These are phyloP conservation scores for Acer yangbiense DNA, from an alignment of 345 rosid genomes.

Conservation along the genomic window DNA sequence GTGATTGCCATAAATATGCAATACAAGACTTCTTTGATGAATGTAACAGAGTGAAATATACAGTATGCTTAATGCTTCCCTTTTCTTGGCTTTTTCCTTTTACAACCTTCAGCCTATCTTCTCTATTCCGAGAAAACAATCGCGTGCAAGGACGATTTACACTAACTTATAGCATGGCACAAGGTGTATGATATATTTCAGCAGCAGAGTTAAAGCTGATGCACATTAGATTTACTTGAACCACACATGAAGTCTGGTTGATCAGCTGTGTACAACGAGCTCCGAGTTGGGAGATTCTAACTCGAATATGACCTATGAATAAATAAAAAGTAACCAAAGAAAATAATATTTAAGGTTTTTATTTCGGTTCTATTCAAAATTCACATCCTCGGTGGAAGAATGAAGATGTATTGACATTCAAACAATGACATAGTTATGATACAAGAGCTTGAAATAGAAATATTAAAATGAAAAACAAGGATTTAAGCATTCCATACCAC, in stretches of 20 bases:
- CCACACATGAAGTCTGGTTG: slow-evolving; percentile 63
- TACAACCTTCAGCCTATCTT: too few relatives aligned
- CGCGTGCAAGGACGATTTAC: not conserved
- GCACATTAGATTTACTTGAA: slow-evolving; percentile 35
- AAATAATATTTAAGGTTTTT: not conserved
- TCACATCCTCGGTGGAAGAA: not conserved
- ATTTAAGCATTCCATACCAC: slow-evolving; percentile 47
- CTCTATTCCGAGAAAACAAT: not conserved
- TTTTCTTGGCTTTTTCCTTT: too few relatives aligned
- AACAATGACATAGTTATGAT: not conserved
- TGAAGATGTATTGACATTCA: not conserved
- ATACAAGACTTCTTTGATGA: too few relatives aligned
- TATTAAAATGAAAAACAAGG: not conserved
- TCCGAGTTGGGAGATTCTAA: slow-evolving; percentile 56
- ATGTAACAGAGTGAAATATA: too few relatives aligned
- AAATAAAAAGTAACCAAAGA: not conserved
- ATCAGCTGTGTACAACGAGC: slow-evolving; percentile 54
- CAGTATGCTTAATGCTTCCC: too few relatives aligned
- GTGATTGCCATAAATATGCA: too few relatives aligned
- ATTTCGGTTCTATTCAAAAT: not conserved
- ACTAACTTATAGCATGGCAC: not conserved
- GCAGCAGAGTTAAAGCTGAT: slow-evolving; percentile 35
- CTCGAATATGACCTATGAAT: slow-evolving; percentile 67
- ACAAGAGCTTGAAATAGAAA: not conserved
- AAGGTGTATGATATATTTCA: not conserved